These are phyloP conservation scores for Saturnispora silvae DNA, from an alignment of 805 yeast species.

Conservation along the genomic window DNA sequence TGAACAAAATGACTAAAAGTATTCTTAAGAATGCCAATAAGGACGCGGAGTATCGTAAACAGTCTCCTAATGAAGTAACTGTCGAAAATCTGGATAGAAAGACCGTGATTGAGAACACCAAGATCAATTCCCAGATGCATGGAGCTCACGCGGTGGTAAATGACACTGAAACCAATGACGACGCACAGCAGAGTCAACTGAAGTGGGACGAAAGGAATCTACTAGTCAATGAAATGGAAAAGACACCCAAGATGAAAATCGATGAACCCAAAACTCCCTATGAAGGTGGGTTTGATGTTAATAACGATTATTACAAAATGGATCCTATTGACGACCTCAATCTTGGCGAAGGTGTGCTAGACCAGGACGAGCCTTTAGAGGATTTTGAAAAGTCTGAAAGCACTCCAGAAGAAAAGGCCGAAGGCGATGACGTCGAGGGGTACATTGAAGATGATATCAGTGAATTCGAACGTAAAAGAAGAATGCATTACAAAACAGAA, in stretches of 20 bases:
- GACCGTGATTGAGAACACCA: conserved; percentile 72
- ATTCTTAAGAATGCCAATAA: conserved; percentile 25
- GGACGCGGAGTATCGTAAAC: conserved; percentile 17
- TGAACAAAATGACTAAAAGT: conserved; percentile 23
- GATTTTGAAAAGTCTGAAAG: conserved; percentile 10
- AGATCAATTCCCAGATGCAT: conserved; percentile 47
- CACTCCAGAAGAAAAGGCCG: conserved; percentile 9
- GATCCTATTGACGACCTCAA: conserved; percentile 50
- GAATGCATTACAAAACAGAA: conserved; percentile 8
- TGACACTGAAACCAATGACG: background rate
- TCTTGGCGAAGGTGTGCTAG: conserved; percentile 22
- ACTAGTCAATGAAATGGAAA: conserved; percentile 62
- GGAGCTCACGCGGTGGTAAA: conserved; percentile 30
- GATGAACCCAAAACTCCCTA: conserved; percentile 96
- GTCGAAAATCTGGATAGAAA: conserved; percentile 33
- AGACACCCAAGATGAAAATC: conserved; percentile 65
- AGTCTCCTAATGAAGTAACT: conserved; percentile 12
- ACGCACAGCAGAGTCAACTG: conserved; percentile 40
- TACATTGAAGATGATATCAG: conserved; percentile 4
- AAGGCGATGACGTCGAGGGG: conserved; percentile 13
- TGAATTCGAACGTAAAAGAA: conserved; percentile 5
- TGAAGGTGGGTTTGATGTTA: conserved; percentile 79
- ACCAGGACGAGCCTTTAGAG: conserved; percentile 15
- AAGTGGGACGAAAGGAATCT: conserved; percentile 83
- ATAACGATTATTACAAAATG: conserved; percentile 65